phyloP scores from a whole-genome alignment of 805 yeast species.

The Allodekkera sacchari region DNA sequence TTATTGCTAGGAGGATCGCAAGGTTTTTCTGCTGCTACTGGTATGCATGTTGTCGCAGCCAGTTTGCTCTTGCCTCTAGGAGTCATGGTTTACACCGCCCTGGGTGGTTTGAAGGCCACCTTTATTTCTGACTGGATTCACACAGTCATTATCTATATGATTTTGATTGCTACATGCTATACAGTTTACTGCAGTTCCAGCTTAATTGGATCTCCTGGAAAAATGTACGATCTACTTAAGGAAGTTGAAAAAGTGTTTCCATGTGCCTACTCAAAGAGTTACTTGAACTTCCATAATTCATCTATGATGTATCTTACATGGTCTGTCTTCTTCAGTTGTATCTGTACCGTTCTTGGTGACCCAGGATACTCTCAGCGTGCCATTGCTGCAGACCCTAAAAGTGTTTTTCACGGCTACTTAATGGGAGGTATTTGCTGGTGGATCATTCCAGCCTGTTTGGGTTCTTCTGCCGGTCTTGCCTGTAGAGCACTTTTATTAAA shows the following conservation, averaged over 20 bases:
- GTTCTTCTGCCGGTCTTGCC: slow-evolving; percentile 34
- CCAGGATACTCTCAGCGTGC: slow-evolving; percentile 31
- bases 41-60: slow-evolving; percentile 39
- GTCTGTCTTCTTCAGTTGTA: slow-evolving; percentile 24
- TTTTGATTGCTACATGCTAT: slow-evolving; percentile 25
- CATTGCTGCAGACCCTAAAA: slow-evolving; percentile 30
- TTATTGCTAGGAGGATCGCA: slow-evolving; percentile 35
- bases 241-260: slow-evolving; percentile 28
- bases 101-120: slow-evolving; percentile 48
- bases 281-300: slow-evolving; percentile 22
- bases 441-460: slow-evolving; percentile 31
- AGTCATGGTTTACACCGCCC: slow-evolving; percentile 38
- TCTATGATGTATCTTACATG: slow-evolving; percentile 22
- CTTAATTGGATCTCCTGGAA: slow-evolving; percentile 36
- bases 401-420: slow-evolving; percentile 28
- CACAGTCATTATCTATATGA: slow-evolving; percentile 28
- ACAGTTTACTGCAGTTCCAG: slow-evolving; percentile 28
- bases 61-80: slow-evolving; percentile 37
- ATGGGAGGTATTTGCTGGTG: slow-evolving; percentile 31
- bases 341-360: slow-evolving; percentile 19
- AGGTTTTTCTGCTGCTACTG: slow-evolving; percentile 32
- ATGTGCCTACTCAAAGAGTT: slow-evolving; percentile 12
- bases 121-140: slow-evolving; percentile 47
- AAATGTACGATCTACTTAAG: slow-evolving; percentile 32
- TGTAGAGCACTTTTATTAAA: slow-evolving; percentile 26